Conservation (phyloP, 495 filamentous ascomycete species). For the Margaritispora aquatica region DNA sequence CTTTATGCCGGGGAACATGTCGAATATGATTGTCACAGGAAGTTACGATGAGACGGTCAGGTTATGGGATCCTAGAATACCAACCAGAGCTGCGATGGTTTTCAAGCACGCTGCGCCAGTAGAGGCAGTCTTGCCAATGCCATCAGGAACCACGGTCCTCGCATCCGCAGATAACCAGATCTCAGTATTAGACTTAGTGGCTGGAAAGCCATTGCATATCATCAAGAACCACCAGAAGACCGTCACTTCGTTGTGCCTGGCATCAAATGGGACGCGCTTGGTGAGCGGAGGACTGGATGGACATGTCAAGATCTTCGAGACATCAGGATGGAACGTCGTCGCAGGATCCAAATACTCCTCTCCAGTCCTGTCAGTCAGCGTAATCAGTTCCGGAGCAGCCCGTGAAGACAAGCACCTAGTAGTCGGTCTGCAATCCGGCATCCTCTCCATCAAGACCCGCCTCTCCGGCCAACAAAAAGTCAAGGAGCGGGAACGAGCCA, state of each 20-base stretch:
- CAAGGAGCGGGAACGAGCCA: slow-evolving; percentile 67
- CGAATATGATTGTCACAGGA: slow-evolving; percentile 73
- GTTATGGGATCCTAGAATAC: slow-evolving; percentile 83
- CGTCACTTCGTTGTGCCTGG: slow-evolving; percentile 74
- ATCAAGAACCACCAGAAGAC: slow-evolving; percentile 97
- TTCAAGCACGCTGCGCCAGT: slow-evolving; percentile 89
- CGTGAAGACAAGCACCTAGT: slow-evolving; percentile 79
- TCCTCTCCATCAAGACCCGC: slow-evolving; percentile 81
- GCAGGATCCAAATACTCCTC: slow-evolving; percentile 86
- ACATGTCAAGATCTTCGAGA: slow-evolving; percentile 95
- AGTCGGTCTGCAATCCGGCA: slow-evolving; percentile 81
- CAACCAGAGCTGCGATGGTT: slow-evolving; percentile 60
- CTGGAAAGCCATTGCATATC: slow-evolving; percentile 76
- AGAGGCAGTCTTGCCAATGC: slow-evolving; percentile 79
- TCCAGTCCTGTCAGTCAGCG: slow-evolving; percentile 75
- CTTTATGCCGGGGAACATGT: slow-evolving; percentile 77
- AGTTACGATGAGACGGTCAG: slow-evolving; percentile 92
- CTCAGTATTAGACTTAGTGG: slow-evolving; percentile 89
- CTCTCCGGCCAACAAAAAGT: slow-evolving; percentile 64
- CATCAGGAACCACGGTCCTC: slow-evolving; percentile 76
- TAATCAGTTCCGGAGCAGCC: slow-evolving; percentile 58
- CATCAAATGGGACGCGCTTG: slow-evolving; percentile 70
- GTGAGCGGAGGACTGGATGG: slow-evolving; percentile 87
- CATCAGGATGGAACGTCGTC: slow-evolving; percentile 85
- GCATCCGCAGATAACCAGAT: slow-evolving; percentile 84